Evolutionary conservation across 2,329 filamentous ascomycete genomes (phyloP).

Genomic region (Elsinoe perseae): DNA sequence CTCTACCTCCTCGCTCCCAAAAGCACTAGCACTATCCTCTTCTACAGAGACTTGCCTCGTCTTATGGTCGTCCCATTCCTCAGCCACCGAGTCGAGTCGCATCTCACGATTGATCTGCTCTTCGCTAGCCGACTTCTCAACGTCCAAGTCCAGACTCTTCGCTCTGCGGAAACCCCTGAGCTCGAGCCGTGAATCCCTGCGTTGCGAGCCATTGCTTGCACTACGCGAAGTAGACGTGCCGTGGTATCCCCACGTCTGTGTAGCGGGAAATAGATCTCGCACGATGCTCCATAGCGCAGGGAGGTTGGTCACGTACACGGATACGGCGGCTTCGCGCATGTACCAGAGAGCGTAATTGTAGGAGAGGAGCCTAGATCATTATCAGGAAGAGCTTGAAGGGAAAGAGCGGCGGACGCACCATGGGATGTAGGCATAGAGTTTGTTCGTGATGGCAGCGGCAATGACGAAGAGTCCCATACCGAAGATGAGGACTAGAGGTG

Average conservation of each 20-base stretch:
- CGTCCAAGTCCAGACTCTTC: not conserved
- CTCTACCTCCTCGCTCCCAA: not conserved
- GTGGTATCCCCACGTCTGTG: conserved; percentile 16
- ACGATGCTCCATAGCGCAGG: conserved; percentile 19
- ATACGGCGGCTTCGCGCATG: conserved; percentile 18
- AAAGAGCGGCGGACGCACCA: not conserved
- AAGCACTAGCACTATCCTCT: not conserved
- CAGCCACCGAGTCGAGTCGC: not conserved
- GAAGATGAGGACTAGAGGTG: conserved; percentile 17
- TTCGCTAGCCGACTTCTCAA: not conserved
- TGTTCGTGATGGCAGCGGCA: conserved; percentile 19
- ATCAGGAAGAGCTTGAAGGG: not conserved
- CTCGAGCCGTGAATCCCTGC: not conserved
- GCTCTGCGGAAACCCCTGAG: not conserved
- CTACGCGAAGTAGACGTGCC: not conserved
- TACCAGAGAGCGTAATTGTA: conserved; percentile 19
- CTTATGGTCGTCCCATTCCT: not conserved
- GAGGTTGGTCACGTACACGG: conserved; percentile 19
- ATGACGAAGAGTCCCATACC: conserved; percentile 21
- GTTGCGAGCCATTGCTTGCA: not conserved
- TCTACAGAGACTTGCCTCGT: not conserved
- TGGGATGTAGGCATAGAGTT: conserved; percentile 18
- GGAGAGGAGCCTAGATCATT: not conserved
- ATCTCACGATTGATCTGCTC: not conserved
- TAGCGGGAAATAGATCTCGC: conserved; percentile 15